Base-by-base conservation (phyloP, 2,329 filamentous ascomycete genomes). In the Tothia fuscella region DNA sequence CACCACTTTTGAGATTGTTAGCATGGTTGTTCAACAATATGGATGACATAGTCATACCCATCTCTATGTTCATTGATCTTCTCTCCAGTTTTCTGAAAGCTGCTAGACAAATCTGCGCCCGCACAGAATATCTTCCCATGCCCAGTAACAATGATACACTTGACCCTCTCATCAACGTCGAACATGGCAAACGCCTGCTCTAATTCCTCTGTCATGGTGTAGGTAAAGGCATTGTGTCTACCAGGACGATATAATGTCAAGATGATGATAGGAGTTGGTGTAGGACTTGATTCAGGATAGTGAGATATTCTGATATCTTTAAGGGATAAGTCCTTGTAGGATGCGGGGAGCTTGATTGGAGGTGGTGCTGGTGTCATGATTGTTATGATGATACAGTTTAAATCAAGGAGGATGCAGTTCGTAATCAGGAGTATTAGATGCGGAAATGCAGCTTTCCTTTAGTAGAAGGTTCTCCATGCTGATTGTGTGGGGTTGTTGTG, bases 201-300 rank as follows among this genome's bases (percentile, higher is more conserved):
- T 22, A 85, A 65, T 50, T 80, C 78, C 13, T 60, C 52, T 51
- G 72, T 71, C 76, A 84, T 83, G 12, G 60, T 64, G 16, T 68
- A 62, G 3, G 77, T 83, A 59, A 84, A 83, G 46, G 76, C 79
- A 68, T 85, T 84, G 60, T 78, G 68, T 45, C 75, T 74, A 9
- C 63, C 57, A 0, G 80, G 80, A 14, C 81, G 74, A 60, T 80
- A 67, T 30, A 84, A 69, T 2, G 72, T 72, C 25, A 83, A 57
- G 47, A 82, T 56, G 38, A 84, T 67, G 39, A 82, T 68, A 13
- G 71, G 70, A 1, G 78, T 82, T 12, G 72, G 69, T 3, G 67
- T 61, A 9, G 68, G 56, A 0, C 42, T 46, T 20, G 59, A 53
- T 4, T 52, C 46, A 3, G 56, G 57, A 40, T 66, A 57, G 47